Conservation (phyloP, 352 stramenopile species). For the Phytophthora vignae region DNA sequence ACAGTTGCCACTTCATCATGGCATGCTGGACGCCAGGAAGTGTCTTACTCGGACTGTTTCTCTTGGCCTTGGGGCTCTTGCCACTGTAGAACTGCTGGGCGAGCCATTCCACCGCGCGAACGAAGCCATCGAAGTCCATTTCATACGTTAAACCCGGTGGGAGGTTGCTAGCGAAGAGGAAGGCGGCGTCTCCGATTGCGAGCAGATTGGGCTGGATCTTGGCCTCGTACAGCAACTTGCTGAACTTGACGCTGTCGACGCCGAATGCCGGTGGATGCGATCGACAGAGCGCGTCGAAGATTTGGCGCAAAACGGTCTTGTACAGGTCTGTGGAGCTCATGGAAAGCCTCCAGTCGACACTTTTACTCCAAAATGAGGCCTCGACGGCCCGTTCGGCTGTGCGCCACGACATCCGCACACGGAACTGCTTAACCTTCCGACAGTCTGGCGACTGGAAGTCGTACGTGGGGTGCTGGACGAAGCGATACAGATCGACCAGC, state of each 20-base stretch:
- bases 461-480: conserved; percentile 55
- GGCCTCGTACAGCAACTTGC: conserved; percentile 74
- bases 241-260: conserved; percentile 84
- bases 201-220: conserved; percentile 54
- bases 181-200: conserved; percentile 68
- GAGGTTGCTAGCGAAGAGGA: conserved; percentile 62
- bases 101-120: conserved; percentile 48
- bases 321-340: conserved; percentile 44
- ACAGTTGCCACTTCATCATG: conserved; percentile 28
- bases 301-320: conserved; percentile 40
- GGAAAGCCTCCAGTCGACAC: conserved; percentile 55
- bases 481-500: conserved; percentile 62
- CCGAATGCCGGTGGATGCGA: conserved; percentile 55
- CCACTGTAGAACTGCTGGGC: conserved; percentile 42
- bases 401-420: conserved; percentile 38
- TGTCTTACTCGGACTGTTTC: conserved; percentile 2
- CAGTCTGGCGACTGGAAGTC: conserved; percentile 41
- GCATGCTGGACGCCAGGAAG: conserved; percentile 18
- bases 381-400: conserved; percentile 54
- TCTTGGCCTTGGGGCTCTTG: neutral
- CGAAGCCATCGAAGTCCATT: conserved; percentile 68
- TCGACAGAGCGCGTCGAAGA: conserved; percentile 56
- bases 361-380: conserved; percentile 62
- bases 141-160: conserved; percentile 55
- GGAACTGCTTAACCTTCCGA: conserved; percentile 45